Evolutionary conservation across 768 basidiomycete genomes (phyloP).

Genomic region (Candolleomyces eurysporus): DNA sequence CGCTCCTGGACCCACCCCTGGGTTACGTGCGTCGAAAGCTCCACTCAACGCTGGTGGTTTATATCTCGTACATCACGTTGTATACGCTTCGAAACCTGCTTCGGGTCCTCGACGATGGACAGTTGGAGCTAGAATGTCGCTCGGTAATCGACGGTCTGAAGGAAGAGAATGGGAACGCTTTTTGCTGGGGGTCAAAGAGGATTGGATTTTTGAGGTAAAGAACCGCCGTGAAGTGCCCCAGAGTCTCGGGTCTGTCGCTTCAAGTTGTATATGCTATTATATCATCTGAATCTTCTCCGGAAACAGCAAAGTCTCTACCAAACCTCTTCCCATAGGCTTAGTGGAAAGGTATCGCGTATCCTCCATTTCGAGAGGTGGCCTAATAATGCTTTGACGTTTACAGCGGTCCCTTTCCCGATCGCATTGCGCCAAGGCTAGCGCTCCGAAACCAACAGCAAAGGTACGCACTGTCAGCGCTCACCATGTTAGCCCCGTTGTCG

Average conservation of each 20-base stretch:
- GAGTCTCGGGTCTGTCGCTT: neutral
- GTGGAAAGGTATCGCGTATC: neutral
- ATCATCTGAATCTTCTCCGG: neutral
- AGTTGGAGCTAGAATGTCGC: neutral
- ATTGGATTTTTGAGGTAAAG: neutral
- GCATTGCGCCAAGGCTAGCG: neutral
- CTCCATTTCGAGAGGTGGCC: too few species aligned
- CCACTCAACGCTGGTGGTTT: neutral
- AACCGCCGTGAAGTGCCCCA: neutral
- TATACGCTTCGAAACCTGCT: slow-evolving; percentile 12
- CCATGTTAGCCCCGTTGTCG: too few species aligned
- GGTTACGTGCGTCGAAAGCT: neutral
- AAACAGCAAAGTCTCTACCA: neutral
- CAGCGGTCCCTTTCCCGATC: neutral
- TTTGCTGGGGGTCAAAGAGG: neutral
- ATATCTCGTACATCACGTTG: neutral
- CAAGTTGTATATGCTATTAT: neutral
- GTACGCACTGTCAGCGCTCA: too few species aligned
- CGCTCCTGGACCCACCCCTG: neutral
- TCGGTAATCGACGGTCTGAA: slow-evolving; percentile 8
- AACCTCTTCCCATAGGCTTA: neutral
- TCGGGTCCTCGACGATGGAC: slow-evolving; percentile 4
- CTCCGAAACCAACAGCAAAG: neutral
- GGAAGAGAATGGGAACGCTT: slow-evolving; percentile 11
- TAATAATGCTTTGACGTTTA: too few species aligned